phyloP scores from a whole-genome alignment of 1,284 basidiomycete genomes.

The Mrakiaceae sp. region DNA sequence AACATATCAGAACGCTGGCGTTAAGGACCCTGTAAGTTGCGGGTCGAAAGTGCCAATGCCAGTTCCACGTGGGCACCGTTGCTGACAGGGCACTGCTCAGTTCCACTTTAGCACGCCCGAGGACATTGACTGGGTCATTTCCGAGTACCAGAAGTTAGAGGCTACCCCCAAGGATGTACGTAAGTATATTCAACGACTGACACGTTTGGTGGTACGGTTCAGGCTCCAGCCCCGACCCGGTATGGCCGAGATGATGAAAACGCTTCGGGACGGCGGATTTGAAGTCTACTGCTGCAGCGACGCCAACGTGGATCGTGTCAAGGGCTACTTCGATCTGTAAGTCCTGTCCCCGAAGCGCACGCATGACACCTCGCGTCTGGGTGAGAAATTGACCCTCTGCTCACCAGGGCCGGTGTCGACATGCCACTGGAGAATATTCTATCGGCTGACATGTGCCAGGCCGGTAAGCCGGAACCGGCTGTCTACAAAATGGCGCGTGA shows the following conservation, averaged over 20 bases:
- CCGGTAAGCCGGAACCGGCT: conserved; percentile 24
- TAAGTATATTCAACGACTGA: too few relatives aligned
- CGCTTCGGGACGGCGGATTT: conserved; percentile 23
- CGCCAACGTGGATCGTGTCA: conserved; percentile 24
- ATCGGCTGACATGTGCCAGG: conserved; percentile 24
- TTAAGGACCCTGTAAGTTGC: too few relatives aligned
- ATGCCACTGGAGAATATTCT: conserved; percentile 24
- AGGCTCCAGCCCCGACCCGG: conserved; percentile 20
- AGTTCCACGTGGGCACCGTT: too few relatives aligned
- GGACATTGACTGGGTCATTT: conserved; percentile 23
- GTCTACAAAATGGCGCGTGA: conserved; percentile 26
- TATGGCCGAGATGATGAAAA: conserved; percentile 24
- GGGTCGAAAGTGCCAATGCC: too few relatives aligned
- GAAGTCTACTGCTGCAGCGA: conserved; percentile 16
- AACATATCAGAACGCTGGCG: too few relatives aligned
- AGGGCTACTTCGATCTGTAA: conserved; percentile 24
- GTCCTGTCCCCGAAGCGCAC: too few relatives aligned
- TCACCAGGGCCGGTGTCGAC: conserved; percentile 19
- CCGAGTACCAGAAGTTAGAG: conserved; percentile 18
- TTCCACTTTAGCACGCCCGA: conserved; percentile 22
- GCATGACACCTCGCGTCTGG: too few relatives aligned
- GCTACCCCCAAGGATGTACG: too few relatives aligned
- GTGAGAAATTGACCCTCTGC: too few relatives aligned
- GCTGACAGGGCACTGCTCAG: conserved; percentile 7
- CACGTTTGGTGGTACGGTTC: too few relatives aligned